phyloP scores from a whole-genome alignment of 2,329 filamentous ascomycete species.

The Calcarisporium arbuscula region DNA sequence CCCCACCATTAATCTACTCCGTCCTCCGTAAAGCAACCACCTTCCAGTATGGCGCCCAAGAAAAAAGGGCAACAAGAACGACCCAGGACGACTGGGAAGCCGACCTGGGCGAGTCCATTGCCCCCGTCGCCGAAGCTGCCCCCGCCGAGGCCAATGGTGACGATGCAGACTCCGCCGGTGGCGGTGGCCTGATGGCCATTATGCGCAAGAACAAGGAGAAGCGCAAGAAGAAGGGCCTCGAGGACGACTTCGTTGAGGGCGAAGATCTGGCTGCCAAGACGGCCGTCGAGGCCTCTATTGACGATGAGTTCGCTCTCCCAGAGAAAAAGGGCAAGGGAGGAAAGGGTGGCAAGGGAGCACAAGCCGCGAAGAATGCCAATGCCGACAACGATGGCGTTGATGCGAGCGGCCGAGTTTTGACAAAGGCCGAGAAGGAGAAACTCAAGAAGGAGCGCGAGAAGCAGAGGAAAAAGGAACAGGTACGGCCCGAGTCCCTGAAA shows the following conservation, averaged over 20 bases:
- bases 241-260: constrained; percentile 60
- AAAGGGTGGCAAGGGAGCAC: constrained; percentile 30
- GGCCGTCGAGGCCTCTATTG: constrained; percentile 72
- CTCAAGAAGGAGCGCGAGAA: constrained; percentile 98
- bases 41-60: constrained; percentile 77
- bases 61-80: constrained; percentile 83
- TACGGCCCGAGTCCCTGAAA: constrained; percentile 25
- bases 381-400: constrained; percentile 47
- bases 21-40: too few species aligned
- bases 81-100: constrained; percentile 91
- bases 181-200: constrained; percentile 69
- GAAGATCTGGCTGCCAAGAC: constrained; percentile 54
- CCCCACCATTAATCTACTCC: too few species aligned
- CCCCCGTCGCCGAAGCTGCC: constrained; percentile 54
- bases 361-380: constrained; percentile 35
- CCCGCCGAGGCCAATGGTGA: constrained; percentile 42
- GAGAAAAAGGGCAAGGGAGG: constrained; percentile 67
- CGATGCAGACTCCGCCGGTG: constrained; percentile 47
- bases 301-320: constrained; percentile 79
- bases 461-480: constrained; percentile 97
- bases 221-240: constrained; percentile 82
- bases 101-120: constrained; percentile 74
- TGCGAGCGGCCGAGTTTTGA: constrained; percentile 66
- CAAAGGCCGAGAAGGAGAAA: constrained; percentile 98
- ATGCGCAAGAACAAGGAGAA: constrained; percentile 78